Evolutionary conservation across 768 basidiomycete genomes (phyloP).

Genomic region (Termitomyces sp.): DNA sequence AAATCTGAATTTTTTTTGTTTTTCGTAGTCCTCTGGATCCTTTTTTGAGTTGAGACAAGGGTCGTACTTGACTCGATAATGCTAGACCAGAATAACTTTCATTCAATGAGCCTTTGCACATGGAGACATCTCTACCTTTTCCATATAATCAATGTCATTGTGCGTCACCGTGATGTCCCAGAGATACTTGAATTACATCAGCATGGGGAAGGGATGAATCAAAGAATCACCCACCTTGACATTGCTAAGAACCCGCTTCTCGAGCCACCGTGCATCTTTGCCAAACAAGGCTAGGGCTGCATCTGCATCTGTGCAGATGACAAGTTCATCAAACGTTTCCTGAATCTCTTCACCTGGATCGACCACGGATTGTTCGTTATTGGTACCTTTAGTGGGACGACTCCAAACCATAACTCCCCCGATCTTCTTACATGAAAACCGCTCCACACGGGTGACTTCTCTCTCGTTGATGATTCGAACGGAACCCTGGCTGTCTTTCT

Average conservation of each 20-base stretch:
- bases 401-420: constrained; percentile 21
- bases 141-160: constrained; percentile 39
- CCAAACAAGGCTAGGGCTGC: constrained; percentile 20
- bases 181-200: constrained; percentile 21
- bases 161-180: constrained; percentile 49
- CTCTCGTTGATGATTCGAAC: constrained; percentile 18
- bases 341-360: constrained; percentile 20
- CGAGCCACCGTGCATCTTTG: constrained; percentile 21
- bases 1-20: constrained; percentile 25
- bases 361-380: constrained; percentile 20
- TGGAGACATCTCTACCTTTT: constrained; percentile 25
- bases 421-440: constrained; percentile 12
- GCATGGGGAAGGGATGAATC: not conserved
- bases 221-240: constrained; percentile 17
- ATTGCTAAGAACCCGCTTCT: constrained; percentile 24
- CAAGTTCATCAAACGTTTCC: constrained; percentile 21
- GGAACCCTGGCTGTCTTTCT: constrained; percentile 20
- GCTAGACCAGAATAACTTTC: constrained; percentile 16
- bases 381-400: constrained; percentile 21
- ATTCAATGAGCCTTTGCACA: not conserved
- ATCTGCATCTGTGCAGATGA: constrained; percentile 24
- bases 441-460: constrained; percentile 22
- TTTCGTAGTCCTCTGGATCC: constrained; percentile 18
- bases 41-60: constrained; percentile 23
- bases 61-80: constrained; percentile 34